Evolutionary conservation across 1,284 basidiomycete genomes (phyloP).

Genomic region (Ceratobasidium sp.): DNA sequence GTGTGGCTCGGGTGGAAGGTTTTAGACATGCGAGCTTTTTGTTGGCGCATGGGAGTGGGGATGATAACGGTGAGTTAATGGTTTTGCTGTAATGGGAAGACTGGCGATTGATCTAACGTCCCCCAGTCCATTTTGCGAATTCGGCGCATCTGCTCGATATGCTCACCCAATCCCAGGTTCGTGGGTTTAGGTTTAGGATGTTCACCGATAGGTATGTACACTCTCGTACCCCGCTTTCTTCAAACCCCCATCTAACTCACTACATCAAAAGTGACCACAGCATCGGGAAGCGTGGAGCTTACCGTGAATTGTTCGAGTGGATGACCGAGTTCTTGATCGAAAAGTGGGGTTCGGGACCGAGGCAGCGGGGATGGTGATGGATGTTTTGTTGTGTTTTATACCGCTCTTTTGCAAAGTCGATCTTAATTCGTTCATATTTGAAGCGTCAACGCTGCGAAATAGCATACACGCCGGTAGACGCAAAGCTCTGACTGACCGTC

Average conservation of each 20-base stretch:
- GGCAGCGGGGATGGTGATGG: constrained; percentile 39
- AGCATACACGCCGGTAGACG: background rate
- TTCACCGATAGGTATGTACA: constrained; percentile 89
- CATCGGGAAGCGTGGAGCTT: constrained; percentile 80
- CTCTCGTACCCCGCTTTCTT: constrained; percentile 3
- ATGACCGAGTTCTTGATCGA: constrained; percentile 87
- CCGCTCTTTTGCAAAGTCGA: background rate
- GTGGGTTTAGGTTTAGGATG: constrained; percentile 91
- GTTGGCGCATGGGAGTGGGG: constrained; percentile 92
- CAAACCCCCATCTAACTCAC: constrained; percentile 45
- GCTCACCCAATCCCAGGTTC: constrained; percentile 82
- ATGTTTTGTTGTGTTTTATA: background rate
- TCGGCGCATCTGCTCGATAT: constrained; percentile 92
- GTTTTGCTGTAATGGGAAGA: background rate
- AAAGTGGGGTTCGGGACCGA: constrained; percentile 77
- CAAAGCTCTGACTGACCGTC: background rate
- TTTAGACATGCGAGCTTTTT: constrained; percentile 85
- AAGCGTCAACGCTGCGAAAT: background rate
- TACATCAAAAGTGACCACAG: constrained; percentile 74
- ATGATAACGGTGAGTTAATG: constrained; percentile 76
- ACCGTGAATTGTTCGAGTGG: constrained; percentile 88
- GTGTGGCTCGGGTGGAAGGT: constrained; percentile 86
- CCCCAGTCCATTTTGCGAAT: constrained; percentile 86
- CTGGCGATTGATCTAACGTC: background rate
- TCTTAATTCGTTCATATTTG: background rate